Percentiles rank a stretch among this genome's conserved stretches.
Evolutionary conservation across 176 grass and related monocot species (phyloP).

Genomic region (Puya raimondii): DNA sequence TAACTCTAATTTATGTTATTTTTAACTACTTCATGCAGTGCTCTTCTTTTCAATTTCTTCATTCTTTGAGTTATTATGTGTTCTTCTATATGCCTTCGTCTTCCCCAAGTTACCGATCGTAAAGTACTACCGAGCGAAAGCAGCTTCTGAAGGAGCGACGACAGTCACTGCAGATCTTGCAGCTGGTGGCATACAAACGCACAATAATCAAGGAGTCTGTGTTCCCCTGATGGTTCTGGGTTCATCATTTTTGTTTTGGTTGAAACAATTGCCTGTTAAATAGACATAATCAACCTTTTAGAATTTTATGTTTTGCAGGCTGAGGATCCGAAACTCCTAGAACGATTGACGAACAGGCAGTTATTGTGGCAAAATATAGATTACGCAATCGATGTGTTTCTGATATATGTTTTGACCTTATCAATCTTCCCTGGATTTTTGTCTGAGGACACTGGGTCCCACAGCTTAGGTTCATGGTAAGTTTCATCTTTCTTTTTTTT

Average conservation of each 20-base stretch:
- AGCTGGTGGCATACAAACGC: slow-evolving; percentile 38
- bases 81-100: slow-evolving; percentile 56
- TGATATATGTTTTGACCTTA: slow-evolving; percentile 50
- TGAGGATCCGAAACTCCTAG: slow-evolving; percentile 41
- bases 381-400: slow-evolving; percentile 41
- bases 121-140: slow-evolving; percentile 58
- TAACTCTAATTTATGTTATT: not conserved
- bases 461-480: slow-evolving; percentile 69
- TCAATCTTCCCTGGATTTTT: slow-evolving; percentile 87
- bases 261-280: not conserved
- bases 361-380: slow-evolving; percentile 53
- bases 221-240: not conserved
- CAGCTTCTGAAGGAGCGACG: slow-evolving; percentile 53
- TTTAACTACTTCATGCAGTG: slow-evolving; percentile 29
- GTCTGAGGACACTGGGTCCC: slow-evolving; percentile 83
- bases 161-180: slow-evolving; percentile 60
- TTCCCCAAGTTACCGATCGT: slow-evolving; percentile 90
- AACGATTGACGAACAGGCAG: slow-evolving; percentile 46
- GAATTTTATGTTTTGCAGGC: slow-evolving; percentile 15
- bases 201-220: not conserved
- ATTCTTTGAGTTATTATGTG: slow-evolving; percentile 52
- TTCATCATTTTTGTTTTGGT: not conserved
- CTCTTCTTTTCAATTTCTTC: slow-evolving; percentile 51
- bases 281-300: not conserved
- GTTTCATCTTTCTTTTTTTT: not conserved